Base-by-base conservation (phyloP, 2,329 filamentous ascomycete species). In the Fusarium multiceps region DNA sequence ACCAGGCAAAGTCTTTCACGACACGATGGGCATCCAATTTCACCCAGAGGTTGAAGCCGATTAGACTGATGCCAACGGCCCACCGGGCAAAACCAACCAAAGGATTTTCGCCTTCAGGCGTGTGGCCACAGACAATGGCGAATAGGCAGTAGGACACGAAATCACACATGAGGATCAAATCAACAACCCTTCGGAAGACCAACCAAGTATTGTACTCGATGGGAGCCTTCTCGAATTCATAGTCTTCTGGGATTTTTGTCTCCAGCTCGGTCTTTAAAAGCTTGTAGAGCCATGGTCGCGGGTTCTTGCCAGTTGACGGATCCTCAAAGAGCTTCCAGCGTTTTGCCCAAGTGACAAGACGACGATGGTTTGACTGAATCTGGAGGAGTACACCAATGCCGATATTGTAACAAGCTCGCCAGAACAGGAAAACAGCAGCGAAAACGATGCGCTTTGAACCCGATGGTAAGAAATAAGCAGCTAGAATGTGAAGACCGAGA, bases 141-240 rank as follows among this genome's bases (percentile, higher is more conserved):
- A 98, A 99, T 61, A 98, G 89, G 80, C 93, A 96, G 85, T 98
- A 99, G 50, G 95, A 97, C 69, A 92, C 90, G 80, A 99, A 99
- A 83, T 99, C 96, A 85, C 94, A 98, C 94, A 99, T 97, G 77
- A 99, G 85, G 78, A 98, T 98, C 79, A 99, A 84, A 83, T 99
- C 96, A 78, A 98, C 96, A 32, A 98, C 88, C 75, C 96, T 91
- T 73, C 96, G 91, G 83, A 99, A 99, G 72, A 98, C 89, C 59
- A 99, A 88, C 96, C 96, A 99, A 43, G 96, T 97, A 83, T 99
- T 99, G 87, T 98, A 99, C 86, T 99, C 96, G 79, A 98, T 86
- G 18, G 96, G 96, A 1, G 95, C 95, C 74, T 92, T 88, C 74
- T 97, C 94, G 77, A 99, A 97, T 69, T 90, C 90, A 84, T 98